These are phyloP conservation scores for Pulveroboletus sp. DNA, from an alignment of 768 basidiomycete genomes.

Conservation along the genomic window DNA sequence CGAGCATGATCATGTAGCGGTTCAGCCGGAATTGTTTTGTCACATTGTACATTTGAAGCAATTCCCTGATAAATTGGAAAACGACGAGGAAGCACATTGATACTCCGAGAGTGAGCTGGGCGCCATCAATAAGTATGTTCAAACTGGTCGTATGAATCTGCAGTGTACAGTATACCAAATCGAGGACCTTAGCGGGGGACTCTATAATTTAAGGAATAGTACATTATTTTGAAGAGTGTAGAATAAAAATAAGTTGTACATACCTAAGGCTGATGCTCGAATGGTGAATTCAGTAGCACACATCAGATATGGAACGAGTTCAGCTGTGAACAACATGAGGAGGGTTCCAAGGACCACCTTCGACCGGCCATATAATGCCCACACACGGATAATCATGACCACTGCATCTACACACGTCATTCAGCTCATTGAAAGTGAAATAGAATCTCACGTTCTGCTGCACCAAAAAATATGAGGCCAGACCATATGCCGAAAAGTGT, in stretches of 20 bases:
- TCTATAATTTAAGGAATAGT: not conserved
- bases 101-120: not conserved
- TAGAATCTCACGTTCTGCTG: not conserved
- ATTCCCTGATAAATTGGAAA: not conserved
- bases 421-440: not conserved
- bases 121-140: not conserved
- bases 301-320: not conserved
- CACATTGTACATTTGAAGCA: not conserved
- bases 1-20: not conserved
- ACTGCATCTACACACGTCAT: not conserved
- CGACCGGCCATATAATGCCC: not conserved
- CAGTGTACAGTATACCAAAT: too few species aligned
- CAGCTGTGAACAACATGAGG: not conserved
- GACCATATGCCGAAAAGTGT: not conserved
- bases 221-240: not conserved
- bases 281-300: not conserved
- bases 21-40: not conserved
- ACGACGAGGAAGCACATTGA: not conserved
- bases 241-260: not conserved
- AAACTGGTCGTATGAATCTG: too few species aligned
- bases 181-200: not conserved
- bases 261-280: not conserved
- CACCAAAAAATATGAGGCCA: not conserved
- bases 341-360: not conserved
- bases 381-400: constrained; percentile 3